Conservation (phyloP, 805 yeast genomes). For the Zygosaccharomyces rouxii region DNA sequence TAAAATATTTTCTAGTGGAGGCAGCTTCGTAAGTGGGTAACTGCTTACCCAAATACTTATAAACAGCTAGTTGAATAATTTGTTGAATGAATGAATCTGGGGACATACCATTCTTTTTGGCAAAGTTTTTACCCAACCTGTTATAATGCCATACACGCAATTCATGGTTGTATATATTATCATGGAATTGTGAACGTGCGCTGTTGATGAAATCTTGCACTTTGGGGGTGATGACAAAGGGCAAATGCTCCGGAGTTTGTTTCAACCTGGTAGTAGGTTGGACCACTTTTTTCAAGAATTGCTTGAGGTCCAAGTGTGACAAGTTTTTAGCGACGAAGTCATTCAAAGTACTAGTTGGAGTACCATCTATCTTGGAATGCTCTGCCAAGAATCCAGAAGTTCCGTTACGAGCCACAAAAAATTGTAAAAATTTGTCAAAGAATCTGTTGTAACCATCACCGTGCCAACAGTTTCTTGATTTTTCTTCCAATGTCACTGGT, state of each 20-base stretch:
- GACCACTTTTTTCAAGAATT: conserved; percentile 21
- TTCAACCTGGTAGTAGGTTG: not conserved
- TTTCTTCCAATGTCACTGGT: conserved; percentile 78
- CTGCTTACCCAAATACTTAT: conserved; percentile 68
- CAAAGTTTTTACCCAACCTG: conserved; percentile 80
- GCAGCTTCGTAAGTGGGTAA: conserved; percentile 96
- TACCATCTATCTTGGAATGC: conserved; percentile 97
- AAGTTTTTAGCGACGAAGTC: conserved; percentile 64
- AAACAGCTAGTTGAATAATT: conserved; percentile 86
- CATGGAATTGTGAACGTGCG: conserved; percentile 55
- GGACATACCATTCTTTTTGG: conserved; percentile 77
- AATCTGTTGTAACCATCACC: conserved; percentile 91
- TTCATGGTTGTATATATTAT: conserved; percentile 57
- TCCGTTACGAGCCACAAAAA: conserved; percentile 76
- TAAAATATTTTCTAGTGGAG: conserved; percentile 81
- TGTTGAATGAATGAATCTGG: conserved; percentile 94
- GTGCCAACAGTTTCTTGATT: conserved; percentile 85
- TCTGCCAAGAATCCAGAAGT: conserved; percentile 92
- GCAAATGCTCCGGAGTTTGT: conserved; percentile 33
- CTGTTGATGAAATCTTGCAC: conserved; percentile 46
- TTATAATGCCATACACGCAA: conserved; percentile 74
- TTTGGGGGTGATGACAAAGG: conserved; percentile 56
- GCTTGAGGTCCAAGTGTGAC: conserved; percentile 40
- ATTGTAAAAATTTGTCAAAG: conserved; percentile 88
- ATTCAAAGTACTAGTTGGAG: conserved; percentile 86